A percentile compares a stretch with the other conserved stretches of the same genome.
phyloP scores from a whole-genome alignment of 2,329 filamentous ascomycete species.

The Zymoseptoria brevis region DNA sequence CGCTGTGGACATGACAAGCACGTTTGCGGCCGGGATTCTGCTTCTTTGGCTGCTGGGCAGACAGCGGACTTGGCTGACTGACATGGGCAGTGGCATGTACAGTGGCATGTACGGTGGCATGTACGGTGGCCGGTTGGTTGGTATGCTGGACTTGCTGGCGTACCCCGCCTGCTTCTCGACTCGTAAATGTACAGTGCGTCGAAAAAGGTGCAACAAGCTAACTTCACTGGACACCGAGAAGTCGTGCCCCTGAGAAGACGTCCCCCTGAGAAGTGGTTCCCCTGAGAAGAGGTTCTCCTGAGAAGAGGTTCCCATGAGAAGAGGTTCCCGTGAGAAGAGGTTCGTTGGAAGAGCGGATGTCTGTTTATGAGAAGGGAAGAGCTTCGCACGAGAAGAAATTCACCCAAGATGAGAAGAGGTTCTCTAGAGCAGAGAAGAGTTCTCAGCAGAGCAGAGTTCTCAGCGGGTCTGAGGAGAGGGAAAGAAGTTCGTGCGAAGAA shows the following conservation, averaged over 20 bases:
- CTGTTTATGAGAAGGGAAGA: neutral
- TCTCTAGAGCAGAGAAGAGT: neutral
- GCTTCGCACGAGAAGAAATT: neutral
- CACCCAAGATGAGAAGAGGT: neutral
- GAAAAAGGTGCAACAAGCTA: no score
- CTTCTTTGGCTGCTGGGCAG: neutral
- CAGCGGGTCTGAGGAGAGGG: no score
- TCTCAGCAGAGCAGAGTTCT: no score
- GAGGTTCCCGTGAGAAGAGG: neutral
- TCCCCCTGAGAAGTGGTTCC: neutral
- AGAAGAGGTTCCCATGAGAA: no score
- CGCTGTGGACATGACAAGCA: neutral
- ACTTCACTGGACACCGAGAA: neutral
- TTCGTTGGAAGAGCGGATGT: neutral
- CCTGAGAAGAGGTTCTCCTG: neutral
- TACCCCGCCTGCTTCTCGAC: no score
- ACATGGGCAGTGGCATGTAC: no score
- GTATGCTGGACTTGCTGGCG: no score
- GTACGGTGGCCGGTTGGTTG: no score
- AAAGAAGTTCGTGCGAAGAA: no score
- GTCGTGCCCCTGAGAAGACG: neutral
- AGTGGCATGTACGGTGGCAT: no score
- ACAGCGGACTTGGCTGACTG: no score
- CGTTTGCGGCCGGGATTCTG: neutral
- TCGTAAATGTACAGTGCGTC: no score